A percentile compares a stretch with the other conserved stretches of the same genome.
Evolutionary conservation across 1,284 basidiomycete species (phyloP).

Genomic region (Kwoniella shivajii): DNA sequence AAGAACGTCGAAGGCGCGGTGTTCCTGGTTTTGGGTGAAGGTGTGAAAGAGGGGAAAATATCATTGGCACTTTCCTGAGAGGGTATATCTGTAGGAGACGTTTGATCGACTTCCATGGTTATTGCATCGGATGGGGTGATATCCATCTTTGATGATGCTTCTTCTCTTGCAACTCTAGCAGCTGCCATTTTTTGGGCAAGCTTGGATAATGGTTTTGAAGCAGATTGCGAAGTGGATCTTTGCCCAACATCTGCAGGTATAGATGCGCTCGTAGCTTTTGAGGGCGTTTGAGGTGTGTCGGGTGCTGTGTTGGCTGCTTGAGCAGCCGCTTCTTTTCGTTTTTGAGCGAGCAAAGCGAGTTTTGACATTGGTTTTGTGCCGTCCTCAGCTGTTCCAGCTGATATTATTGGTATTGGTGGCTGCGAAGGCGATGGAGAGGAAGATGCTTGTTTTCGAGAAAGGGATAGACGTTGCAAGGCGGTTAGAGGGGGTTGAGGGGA

Average conservation of each 20-base stretch:
- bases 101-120: slow-evolving; percentile 14
- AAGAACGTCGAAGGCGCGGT: slow-evolving; percentile 44
- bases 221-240: slow-evolving; percentile 23
- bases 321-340: slow-evolving; percentile 57
- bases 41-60: slow-evolving; percentile 8
- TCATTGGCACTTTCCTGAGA: slow-evolving; percentile 6
- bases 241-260: slow-evolving; percentile 63
- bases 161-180: slow-evolving; percentile 38
- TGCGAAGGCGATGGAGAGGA: slow-evolving; percentile 23
- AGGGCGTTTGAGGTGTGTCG: slow-evolving; percentile 6
- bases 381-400: slow-evolving; percentile 3
- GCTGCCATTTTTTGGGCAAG: slow-evolving; percentile 59
- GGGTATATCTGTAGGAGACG: neutral
- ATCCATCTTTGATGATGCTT: slow-evolving; percentile 19
- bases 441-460: slow-evolving; percentile 45
- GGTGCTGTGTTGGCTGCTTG: slow-evolving; percentile 13
- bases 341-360: slow-evolving; percentile 67
- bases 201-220: slow-evolving; percentile 57
- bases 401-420: slow-evolving; percentile 4
- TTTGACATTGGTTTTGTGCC: slow-evolving; percentile 62
- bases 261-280: slow-evolving; percentile 13
- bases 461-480: slow-evolving; percentile 69
- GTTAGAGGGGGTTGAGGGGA: slow-evolving; percentile 60
- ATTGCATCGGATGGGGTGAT: neutral
- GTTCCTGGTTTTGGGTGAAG: slow-evolving; percentile 1